Percentiles rank a stretch among this genome's conserved stretches.
Conservation (phyloP, 441 rosid genomes). For the Pelargonium hybrid region DNA sequence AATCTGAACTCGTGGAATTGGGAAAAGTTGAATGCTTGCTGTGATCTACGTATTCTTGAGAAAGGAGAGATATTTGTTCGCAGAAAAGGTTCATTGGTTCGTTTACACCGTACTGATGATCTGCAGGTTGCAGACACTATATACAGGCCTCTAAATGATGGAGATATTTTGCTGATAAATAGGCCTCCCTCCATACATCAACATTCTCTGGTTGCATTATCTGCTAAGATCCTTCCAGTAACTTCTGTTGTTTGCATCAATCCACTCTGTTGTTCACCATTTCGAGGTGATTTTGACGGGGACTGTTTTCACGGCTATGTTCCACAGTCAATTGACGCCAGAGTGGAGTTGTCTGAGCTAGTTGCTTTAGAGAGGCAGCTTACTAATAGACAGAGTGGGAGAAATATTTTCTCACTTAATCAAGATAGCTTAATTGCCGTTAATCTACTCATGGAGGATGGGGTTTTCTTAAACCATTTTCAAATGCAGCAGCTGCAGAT, state of each 20-base stretch:
- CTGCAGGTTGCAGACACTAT: conserved; percentile 56
- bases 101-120: conserved; percentile 35
- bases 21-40: conserved; percentile 41
- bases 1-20: conserved; percentile 59
- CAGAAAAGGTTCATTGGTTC: conserved; percentile 46
- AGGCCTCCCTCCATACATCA: conserved; percentile 95
- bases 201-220: conserved; percentile 77
- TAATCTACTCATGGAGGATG: conserved; percentile 55
- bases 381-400: conserved; percentile 63
- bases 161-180: conserved; percentile 69
- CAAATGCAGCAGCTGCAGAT: conserved; percentile 83
- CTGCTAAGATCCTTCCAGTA: conserved; percentile 59
- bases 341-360: conserved; percentile 77
- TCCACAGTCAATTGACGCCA: conserved; percentile 70
- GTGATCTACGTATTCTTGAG: conserved; percentile 45
- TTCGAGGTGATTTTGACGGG: conserved; percentile 95
- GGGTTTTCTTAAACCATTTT: conserved; percentile 31
- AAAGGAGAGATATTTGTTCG: conserved; percentile 54
- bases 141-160: conserved; percentile 56
- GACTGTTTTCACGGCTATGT: conserved; percentile 94
- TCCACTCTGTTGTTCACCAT: conserved; percentile 78
- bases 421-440: conserved; percentile 88
- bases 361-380: conserved; percentile 74
- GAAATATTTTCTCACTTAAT: conserved; percentile 60
- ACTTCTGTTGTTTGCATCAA: conserved; percentile 69